Evolutionary conservation across 495 filamentous ascomycete species (phyloP).

Genomic region (Aspergillus egyptiacus): DNA sequence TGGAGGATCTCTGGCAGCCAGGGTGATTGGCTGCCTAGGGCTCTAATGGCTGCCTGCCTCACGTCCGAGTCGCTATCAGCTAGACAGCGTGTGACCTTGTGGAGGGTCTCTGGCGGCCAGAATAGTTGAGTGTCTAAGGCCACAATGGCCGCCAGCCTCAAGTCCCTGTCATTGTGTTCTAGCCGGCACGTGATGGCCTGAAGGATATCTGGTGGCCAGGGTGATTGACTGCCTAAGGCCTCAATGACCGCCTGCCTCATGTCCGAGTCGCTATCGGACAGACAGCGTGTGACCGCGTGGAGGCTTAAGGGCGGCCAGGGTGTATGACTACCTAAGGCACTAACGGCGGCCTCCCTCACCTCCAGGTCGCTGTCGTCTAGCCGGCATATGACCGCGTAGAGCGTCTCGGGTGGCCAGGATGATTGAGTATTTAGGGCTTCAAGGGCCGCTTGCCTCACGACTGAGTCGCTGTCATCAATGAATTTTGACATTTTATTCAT

Average conservation of each 20-base stretch:
- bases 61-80: not conserved
- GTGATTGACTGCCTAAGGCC: not conserved
- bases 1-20: not conserved
- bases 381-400: not conserved
- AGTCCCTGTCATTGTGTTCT: not conserved
- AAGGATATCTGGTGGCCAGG: not conserved
- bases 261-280: not conserved
- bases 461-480: not conserved
- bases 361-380: not conserved
- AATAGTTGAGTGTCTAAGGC: not conserved
- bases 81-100: not conserved
- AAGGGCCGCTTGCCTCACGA: not conserved
- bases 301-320: not conserved
- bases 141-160: not conserved
- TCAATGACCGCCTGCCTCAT: not conserved
- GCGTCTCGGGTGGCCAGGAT: not conserved
- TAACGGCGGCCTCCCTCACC: not conserved
- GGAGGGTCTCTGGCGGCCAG: not conserved
- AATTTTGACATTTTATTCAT: not conserved
- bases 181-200: not conserved
- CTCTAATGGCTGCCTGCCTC: not conserved
- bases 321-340: not conserved
- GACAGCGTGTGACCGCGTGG: not conserved
- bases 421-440: not conserved
- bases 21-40: not conserved